Percentiles rank a stretch among this genome's conserved stretches.
Conservation (phyloP, 768 basidiomycete genomes). For the Lactifluus hygrophoroides region DNA sequence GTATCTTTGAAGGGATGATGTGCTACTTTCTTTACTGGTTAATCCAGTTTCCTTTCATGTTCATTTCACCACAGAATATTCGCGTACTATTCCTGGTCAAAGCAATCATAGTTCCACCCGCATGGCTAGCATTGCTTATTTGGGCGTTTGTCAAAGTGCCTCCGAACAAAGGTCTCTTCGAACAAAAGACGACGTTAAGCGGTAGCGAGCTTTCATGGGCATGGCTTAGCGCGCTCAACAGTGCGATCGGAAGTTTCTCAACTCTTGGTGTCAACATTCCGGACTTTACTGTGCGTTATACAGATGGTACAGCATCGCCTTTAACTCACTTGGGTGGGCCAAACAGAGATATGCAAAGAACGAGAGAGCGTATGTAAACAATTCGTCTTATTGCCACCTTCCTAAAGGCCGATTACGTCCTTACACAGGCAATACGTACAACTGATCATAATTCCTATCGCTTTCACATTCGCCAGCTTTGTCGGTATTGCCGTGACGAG, state of each 20-base stretch:
- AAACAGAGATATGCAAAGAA: slow-evolving; percentile 62
- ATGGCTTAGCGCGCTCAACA: slow-evolving; percentile 71
- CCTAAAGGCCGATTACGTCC: not conserved
- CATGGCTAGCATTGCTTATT: slow-evolving; percentile 29
- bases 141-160: slow-evolving; percentile 54
- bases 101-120: slow-evolving; percentile 35
- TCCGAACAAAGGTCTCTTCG: slow-evolving; percentile 48
- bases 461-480: slow-evolving; percentile 72
- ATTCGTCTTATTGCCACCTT: not conserved
- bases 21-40: slow-evolving; percentile 75
- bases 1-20: slow-evolving; percentile 42
- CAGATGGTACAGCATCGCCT: not conserved
- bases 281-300: slow-evolving; percentile 57
- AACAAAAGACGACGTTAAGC: slow-evolving; percentile 39
- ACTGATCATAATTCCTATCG: slow-evolving; percentile 62
- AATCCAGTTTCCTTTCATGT: slow-evolving; percentile 66
- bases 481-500: slow-evolving; percentile 76
- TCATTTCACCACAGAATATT: slow-evolving; percentile 71
- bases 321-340: not conserved
- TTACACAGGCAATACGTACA: slow-evolving; percentile 59
- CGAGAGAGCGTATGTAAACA: slow-evolving; percentile 45
- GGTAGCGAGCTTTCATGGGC: slow-evolving; percentile 62
- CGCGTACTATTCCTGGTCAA: slow-evolving; percentile 70
- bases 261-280: slow-evolving; percentile 75
- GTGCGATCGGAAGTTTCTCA: slow-evolving; percentile 64